Evolutionary conservation across 2,329 filamentous ascomycete species (phyloP), one percentile per base, ranked within the genome.

Genomic region (Colletotrichum costaricense): DNA sequence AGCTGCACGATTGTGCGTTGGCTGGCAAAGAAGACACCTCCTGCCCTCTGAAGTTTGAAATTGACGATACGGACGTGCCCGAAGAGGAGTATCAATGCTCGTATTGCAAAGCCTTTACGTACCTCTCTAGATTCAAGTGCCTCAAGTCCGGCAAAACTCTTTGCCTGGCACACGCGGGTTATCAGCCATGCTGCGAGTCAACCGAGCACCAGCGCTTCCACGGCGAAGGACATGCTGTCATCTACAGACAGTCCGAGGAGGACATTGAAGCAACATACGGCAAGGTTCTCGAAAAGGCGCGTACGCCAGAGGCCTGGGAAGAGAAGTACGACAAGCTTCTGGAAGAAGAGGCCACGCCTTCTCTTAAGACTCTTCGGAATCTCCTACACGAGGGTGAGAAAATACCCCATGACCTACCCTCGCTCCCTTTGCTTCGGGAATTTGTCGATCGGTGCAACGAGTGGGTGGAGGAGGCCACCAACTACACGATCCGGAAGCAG

Each of bases 391-490:
- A 99, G 87, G 97, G 97, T 82, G 97, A 99, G 85, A 95, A 95
- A 83, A 98, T 99, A 79, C 95, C 96, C 72, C 97, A 94, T 87
- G 93, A 95, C 71, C 89, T 99, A 75, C 91, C 92, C 76, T 95
- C 95, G 75, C 89, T 99, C 75, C 89, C 93, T 78, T 90, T 94
- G 78, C 88, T 99, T 77, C 93, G 92, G 83, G 90, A 93, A 76
- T 99, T 97, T 85, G 97, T 99, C 81, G 95, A 98, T 78, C 93
- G 94, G 79, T 98, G 97, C 86, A 97, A 98, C 82, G 95, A 97
- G 81, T 98, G 97, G 94, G 95, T 98, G 75, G 97, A 98, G 79
- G 96, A 98, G 84, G 97, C 97, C 76, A 97, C 94, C 79, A 95
- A 94, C 80, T 99, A 97, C 86, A 98, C 95, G 79, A 95, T 97